Evolutionary conservation across 148 eudicot genomes (phyloP).

Genomic region (Spergularia marina): DNA sequence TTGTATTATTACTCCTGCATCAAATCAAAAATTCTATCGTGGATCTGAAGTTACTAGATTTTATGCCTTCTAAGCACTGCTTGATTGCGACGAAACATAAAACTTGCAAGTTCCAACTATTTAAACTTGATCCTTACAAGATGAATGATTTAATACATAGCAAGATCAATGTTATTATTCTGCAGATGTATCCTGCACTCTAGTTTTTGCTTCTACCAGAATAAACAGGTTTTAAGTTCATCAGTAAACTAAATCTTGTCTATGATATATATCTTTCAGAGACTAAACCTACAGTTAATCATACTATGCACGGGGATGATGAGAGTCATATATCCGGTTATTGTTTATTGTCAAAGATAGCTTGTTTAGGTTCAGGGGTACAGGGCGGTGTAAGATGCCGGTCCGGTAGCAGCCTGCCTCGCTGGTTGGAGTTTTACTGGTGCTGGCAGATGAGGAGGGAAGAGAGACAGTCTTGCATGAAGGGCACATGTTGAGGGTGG

Average conservation of each 20-base stretch:
- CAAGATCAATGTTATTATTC: background rate
- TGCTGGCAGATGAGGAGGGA: slow-evolving; percentile 22
- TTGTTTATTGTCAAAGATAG: slow-evolving; percentile 24
- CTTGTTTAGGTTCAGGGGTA: slow-evolving; percentile 20
- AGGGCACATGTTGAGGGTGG: slow-evolving; percentile 63
- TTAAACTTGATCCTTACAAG: no score
- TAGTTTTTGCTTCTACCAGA: background rate
- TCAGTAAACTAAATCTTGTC: background rate
- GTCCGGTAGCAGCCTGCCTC: slow-evolving; percentile 1
- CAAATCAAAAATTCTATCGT: no score
- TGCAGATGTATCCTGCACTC: background rate
- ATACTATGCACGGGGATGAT: slow-evolving; percentile 9
- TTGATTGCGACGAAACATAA: no score
- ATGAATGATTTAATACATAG: no score
- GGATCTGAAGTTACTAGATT: no score
- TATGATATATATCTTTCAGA: background rate
- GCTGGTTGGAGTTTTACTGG: background rate
- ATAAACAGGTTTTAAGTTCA: slow-evolving; percentile 4
- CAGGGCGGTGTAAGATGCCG: slow-evolving; percentile 14
- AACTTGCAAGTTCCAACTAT: no score
- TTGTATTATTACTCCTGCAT: no score
- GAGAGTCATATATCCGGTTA: slow-evolving; percentile 6
- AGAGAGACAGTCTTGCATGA: slow-evolving; percentile 48
- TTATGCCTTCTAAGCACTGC: no score
- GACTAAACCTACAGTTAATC: background rate